Percentiles rank a stretch among this genome's conserved stretches.
phyloP scores from a whole-genome alignment of 2,329 filamentous ascomycete species.

The Diaporthe vaccinii region DNA sequence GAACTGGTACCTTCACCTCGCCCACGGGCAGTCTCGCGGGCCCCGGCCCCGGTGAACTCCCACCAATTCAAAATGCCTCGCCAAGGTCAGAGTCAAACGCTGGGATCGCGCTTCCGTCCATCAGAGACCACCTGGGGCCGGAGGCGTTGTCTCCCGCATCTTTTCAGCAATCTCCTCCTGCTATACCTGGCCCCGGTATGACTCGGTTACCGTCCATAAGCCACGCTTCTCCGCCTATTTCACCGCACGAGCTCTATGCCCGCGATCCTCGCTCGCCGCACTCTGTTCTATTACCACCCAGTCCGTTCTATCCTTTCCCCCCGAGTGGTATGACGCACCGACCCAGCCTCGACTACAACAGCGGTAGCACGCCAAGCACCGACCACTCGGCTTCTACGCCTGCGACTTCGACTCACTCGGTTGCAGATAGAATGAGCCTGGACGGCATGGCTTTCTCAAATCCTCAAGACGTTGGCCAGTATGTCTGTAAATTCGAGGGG shows the following conservation, averaged over 20 bases:
- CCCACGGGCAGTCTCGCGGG: constrained; percentile 41
- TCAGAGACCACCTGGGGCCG: constrained; percentile 52
- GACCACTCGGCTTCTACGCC: constrained; percentile 61
- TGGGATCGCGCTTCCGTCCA: constrained; percentile 55
- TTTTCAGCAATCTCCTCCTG: constrained; percentile 52
- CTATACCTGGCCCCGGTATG: constrained; percentile 48
- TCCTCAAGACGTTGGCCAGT: constrained; percentile 62
- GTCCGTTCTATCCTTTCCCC: constrained; percentile 52
- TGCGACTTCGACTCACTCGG: constrained; percentile 52
- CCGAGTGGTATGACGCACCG: constrained; percentile 52
- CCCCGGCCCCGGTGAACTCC: constrained; percentile 44
- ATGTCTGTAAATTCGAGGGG: constrained; percentile 70
- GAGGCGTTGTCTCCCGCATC: constrained; percentile 39
- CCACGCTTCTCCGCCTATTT: constrained; percentile 63
- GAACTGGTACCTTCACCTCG: constrained; percentile 40
- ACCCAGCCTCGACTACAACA: constrained; percentile 58
- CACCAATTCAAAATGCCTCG: constrained; percentile 54
- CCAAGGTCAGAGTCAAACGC: constrained; percentile 54
- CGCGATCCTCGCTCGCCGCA: constrained; percentile 62
- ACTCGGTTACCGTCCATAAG: constrained; percentile 50
- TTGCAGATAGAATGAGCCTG: constrained; percentile 69
- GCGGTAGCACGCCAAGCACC: constrained; percentile 58
- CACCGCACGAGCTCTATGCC: constrained; percentile 62
- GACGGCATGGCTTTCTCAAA: constrained; percentile 59
- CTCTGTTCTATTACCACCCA: constrained; percentile 56